A percentile compares a stretch with the other conserved stretches of the same genome.
Evolutionary conservation across 1,284 basidiomycete species (phyloP).

Genomic region (Naganishia sp.): DNA sequence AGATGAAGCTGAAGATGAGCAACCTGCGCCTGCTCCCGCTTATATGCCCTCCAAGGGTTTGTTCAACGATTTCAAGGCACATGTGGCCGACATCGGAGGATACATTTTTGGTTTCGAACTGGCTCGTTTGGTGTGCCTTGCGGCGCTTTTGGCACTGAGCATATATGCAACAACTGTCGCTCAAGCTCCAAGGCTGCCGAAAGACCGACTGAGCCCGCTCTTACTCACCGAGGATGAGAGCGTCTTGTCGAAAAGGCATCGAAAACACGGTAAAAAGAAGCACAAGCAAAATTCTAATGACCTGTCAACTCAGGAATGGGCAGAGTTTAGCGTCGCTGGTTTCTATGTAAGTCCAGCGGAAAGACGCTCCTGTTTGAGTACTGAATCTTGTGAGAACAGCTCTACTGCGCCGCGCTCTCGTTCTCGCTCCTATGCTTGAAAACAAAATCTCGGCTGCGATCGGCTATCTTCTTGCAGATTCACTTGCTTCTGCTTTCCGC

Average conservation of each 20-base stretch:
- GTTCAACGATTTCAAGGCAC: conserved; percentile 45
- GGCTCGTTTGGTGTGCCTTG: conserved; percentile 43
- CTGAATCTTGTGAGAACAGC: neutral
- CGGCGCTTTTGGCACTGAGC: conserved; percentile 47
- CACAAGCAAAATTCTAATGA: conserved; percentile 42
- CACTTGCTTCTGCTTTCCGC: conserved; percentile 54
- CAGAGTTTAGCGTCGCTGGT: conserved; percentile 49
- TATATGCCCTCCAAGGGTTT: conserved; percentile 49
- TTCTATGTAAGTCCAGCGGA: conserved; percentile 48
- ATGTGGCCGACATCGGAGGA: conserved; percentile 46
- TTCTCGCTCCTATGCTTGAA: conserved; percentile 29
- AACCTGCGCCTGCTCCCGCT: conserved; percentile 34
- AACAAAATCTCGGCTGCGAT: conserved; percentile 24
- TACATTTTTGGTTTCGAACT: conserved; percentile 48
- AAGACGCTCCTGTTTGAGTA: neutral
- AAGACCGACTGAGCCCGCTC: neutral
- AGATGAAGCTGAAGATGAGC: conserved; percentile 35
- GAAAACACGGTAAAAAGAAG: conserved; percentile 46
- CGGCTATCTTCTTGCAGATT: conserved; percentile 31
- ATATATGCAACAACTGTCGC: conserved; percentile 51
- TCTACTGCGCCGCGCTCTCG: conserved; percentile 28
- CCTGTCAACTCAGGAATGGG: conserved; percentile 50
- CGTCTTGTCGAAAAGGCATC: conserved; percentile 38
- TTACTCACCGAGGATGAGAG: conserved; percentile 1
- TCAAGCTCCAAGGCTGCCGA: conserved; percentile 38